phyloP scores from a whole-genome alignment of 192 early-diverging fungal species.

The Coemansia sp. region DNA sequence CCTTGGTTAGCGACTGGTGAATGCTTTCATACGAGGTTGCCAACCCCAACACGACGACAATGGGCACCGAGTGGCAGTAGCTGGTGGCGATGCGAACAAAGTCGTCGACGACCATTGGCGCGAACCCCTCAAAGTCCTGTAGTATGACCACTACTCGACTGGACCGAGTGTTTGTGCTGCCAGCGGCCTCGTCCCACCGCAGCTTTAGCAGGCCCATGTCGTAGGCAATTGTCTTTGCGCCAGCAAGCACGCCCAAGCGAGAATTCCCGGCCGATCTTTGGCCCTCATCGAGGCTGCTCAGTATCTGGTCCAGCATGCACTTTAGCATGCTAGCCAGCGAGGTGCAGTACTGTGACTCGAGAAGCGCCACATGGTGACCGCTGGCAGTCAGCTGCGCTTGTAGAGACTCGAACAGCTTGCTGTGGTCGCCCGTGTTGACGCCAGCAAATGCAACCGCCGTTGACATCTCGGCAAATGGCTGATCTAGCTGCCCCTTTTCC shows the following conservation, averaged over 20 bases:
- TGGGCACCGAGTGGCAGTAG: slow-evolving; percentile 68
- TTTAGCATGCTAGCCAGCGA: slow-evolving; percentile 62
- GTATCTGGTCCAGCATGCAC: slow-evolving; percentile 70
- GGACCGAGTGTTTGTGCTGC: slow-evolving; percentile 20
- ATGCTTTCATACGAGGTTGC: slow-evolving; percentile 82
- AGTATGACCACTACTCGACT: slow-evolving; percentile 67
- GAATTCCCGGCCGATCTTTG: slow-evolving; percentile 10
- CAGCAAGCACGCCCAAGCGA: slow-evolving; percentile 21
- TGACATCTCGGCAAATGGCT: slow-evolving; percentile 67
- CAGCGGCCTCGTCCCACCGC: slow-evolving; percentile 57
- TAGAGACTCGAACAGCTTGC: slow-evolving; percentile 67
- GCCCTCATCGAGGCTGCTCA: slow-evolving; percentile 14
- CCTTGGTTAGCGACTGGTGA: slow-evolving; percentile 76
- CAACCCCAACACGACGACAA: slow-evolving; percentile 81
- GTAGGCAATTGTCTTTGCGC: slow-evolving; percentile 53
- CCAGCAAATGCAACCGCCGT: slow-evolving; percentile 74
- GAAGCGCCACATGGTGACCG: slow-evolving; percentile 58
- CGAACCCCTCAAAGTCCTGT: slow-evolving; percentile 87
- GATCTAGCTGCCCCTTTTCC: slow-evolving; percentile 43
- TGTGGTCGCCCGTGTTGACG: slow-evolving; percentile 74
- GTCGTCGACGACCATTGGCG: slow-evolving; percentile 67
- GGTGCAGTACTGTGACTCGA: slow-evolving; percentile 70
- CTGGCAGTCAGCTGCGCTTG: slow-evolving; percentile 36
- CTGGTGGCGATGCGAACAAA: slow-evolving; percentile 67
- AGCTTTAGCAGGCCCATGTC: slow-evolving; percentile 67